phyloP scores from a whole-genome alignment of 176 grass and related monocot genomes.

The Zea mays region DNA sequence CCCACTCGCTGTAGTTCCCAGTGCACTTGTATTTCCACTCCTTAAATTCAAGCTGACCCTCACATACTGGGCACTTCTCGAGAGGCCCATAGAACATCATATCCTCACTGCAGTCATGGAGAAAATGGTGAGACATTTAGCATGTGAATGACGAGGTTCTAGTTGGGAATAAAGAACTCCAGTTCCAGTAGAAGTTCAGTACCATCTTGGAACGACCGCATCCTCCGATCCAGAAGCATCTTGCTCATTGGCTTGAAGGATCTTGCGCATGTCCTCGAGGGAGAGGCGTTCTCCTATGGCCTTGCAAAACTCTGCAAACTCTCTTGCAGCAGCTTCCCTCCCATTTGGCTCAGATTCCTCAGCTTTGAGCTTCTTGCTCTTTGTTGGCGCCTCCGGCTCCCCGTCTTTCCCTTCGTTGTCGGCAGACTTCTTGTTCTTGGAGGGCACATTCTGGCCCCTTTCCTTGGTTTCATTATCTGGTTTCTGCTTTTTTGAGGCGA shows the following conservation, averaged over 20 bases:
- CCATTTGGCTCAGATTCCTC: constrained; percentile 40
- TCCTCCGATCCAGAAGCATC: constrained; percentile 68
- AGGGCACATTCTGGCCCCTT: constrained; percentile 13
- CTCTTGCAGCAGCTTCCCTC: constrained; percentile 22
- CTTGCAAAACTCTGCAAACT: constrained; percentile 69
- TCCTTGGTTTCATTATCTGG: constrained; percentile 43
- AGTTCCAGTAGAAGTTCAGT: constrained; percentile 10
- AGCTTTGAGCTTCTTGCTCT: constrained; percentile 60
- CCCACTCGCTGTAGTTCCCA: constrained; percentile 62
- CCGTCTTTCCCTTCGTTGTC: constrained; percentile 24
- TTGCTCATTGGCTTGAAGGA: constrained; percentile 74
- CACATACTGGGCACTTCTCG: constrained; percentile 61
- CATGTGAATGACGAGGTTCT: not conserved
- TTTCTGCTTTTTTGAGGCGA: constrained; percentile 37
- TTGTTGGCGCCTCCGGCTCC: constrained; percentile 5
- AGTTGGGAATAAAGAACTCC: not conserved
- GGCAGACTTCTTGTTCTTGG: constrained; percentile 46
- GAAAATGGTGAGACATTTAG: not conserved
- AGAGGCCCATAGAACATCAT: constrained; percentile 80
- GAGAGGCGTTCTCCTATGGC: constrained; percentile 58
- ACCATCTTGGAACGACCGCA: constrained; percentile 63
- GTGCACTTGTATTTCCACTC: constrained; percentile 61
- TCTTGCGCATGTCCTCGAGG: constrained; percentile 65
- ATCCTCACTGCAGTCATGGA: constrained; percentile 51
- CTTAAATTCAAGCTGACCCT: constrained; percentile 56